A percentile compares a stretch with the other conserved stretches of the same genome.
These are phyloP conservation scores for Aegilops speltoides DNA, from an alignment of 176 grass and related monocot species.

Conservation along the genomic window DNA sequence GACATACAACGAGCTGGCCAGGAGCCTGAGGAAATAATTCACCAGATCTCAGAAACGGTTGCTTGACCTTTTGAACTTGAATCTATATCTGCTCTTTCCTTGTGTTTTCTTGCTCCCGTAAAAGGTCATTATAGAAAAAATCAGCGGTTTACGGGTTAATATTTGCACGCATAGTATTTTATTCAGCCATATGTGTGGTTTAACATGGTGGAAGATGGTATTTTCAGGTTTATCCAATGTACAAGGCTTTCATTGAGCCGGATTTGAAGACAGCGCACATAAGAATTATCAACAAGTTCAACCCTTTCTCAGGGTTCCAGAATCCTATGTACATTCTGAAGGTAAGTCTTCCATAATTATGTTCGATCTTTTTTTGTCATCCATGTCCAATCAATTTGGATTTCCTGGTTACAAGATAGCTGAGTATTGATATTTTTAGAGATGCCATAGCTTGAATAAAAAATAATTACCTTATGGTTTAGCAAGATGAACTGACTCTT, in stretches of 20 bases:
- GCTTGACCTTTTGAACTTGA: conserved; percentile 31
- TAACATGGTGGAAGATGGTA: conserved; percentile 23
- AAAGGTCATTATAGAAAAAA: conserved; percentile 16
- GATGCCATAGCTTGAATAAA: conserved; percentile 1
- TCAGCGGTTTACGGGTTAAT: neutral
- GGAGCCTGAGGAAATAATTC: conserved; percentile 98
- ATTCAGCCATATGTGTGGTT: neutral
- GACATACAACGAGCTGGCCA: conserved; percentile 96
- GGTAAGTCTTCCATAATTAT: conserved; percentile 28
- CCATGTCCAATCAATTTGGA: neutral
- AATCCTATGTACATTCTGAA: conserved; percentile 99
- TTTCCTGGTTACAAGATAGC: conserved; percentile 2
- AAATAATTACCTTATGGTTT: conserved; percentile 30
- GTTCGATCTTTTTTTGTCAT: conserved; percentile 1
- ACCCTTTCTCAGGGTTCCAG: conserved; percentile 89
- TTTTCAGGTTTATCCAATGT: conserved; percentile 97
- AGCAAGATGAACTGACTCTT: conserved; percentile 13
- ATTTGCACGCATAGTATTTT: neutral
- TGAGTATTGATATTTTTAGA: neutral
- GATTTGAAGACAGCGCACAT: conserved; percentile 92
- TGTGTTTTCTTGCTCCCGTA: neutral
- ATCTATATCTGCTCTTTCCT: conserved; percentile 13
- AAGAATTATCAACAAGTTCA: conserved; percentile 92
- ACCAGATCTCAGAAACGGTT: conserved; percentile 97
- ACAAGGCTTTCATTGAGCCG: conserved; percentile 98